Evolutionary conservation across 2,329 filamentous ascomycete species (phyloP), one percentile per base, ranked within the genome.

Genomic region (Xylariaceae sp.): DNA sequence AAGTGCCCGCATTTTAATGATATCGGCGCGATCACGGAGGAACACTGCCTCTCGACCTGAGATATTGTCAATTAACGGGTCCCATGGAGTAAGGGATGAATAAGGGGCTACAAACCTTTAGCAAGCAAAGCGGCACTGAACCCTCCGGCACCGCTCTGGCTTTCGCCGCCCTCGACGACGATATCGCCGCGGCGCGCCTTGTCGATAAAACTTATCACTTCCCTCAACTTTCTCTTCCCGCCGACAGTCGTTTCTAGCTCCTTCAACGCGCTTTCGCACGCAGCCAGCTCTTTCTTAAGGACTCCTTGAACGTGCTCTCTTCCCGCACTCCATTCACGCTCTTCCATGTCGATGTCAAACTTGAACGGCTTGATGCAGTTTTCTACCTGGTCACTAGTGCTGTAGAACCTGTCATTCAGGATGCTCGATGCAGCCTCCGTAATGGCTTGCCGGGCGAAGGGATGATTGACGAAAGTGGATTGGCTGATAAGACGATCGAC

Each of bases 301-400:
- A 92, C 81, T 7, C 71, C 74, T 27, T 79, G 75, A 1, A 90
- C 83, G 52, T 94, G 92, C 31, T 95, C 88, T 36, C 90, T 74
- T 1, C 88, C 89, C 44, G 85, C 79, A 3, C 72, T 63, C 92
- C 92, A 98, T 60, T 98, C 94, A 6, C 80, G 73, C 27, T 89
- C 85, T 56, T 95, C 88, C 31, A 98, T 81, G 53, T 98, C 92
- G 42, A 98, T 94, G 47, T 96, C 88, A 52, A 90, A 97, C 60
- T 98, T 98, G 70, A 90, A 98, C 0, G 94, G 92, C 63, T 98
- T 98, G 65, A 98, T 94, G 59, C 90, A 98, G 59, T 97, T 97
- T 63, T 98, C 92, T 1, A 98, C 86, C 64, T 97, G 92, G 56
- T 98, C 94, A 47, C 86, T 92, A 1, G 94, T 98, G 63, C 90